Evolutionary conservation across 768 basidiomycete species (phyloP).

Genomic region (Fomitopsis pulvina): DNA sequence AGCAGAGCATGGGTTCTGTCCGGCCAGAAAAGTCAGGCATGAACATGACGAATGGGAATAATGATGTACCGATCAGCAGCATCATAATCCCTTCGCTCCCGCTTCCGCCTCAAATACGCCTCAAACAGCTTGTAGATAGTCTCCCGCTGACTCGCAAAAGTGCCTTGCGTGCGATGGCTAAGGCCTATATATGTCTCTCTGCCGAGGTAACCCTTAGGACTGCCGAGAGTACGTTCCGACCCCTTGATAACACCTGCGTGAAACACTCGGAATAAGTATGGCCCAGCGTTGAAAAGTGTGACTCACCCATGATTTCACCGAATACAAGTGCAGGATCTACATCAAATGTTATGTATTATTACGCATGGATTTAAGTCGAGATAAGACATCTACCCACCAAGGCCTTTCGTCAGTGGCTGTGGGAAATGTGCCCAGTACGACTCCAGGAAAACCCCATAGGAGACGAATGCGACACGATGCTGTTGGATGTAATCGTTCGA

Average conservation of each 20-base stretch:
- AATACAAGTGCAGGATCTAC: conserved; percentile 57
- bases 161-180: conserved; percentile 45
- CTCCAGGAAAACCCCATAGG: conserved; percentile 40
- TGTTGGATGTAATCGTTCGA: conserved; percentile 21
- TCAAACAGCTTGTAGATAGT: conserved; percentile 49
- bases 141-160: conserved; percentile 45
- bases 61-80: conserved; percentile 47
- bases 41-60: neutral
- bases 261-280: neutral
- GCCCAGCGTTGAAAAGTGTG: neutral
- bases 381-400: conserved; percentile 33
- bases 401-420: conserved; percentile 40
- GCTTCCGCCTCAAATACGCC: conserved; percentile 43
- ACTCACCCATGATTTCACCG: conserved; percentile 54
- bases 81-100: conserved; percentile 40
- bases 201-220: conserved; percentile 34
- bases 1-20: conserved; percentile 48
- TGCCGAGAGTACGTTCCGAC: conserved; percentile 43
- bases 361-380: neutral
- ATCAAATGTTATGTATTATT: neutral
- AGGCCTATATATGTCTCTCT: conserved; percentile 37
- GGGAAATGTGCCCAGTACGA: conserved; percentile 56
- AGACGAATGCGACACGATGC: conserved; percentile 22
- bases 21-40: neutral
- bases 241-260: conserved; percentile 54